A percentile compares a stretch with the other conserved stretches of the same genome.
Evolutionary conservation across 371 early-diverging fungal species (phyloP).

Genomic region (Apophysomyces ossiformis): DNA sequence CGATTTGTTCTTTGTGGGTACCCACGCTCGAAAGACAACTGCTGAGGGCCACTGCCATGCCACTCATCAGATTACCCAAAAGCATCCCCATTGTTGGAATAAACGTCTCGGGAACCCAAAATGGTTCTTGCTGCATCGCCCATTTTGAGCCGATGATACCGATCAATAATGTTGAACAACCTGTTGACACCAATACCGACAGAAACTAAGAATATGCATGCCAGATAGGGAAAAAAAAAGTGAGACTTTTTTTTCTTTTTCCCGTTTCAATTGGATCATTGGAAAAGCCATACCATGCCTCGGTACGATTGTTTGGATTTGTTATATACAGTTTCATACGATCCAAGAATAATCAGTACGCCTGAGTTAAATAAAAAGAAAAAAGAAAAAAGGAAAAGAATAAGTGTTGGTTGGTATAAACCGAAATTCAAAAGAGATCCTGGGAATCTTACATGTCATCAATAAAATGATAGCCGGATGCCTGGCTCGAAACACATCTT

Average conservation of each 20-base stretch:
- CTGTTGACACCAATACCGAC: constrained; percentile 54
- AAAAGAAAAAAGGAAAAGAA: neutral
- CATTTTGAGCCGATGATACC: constrained; percentile 67
- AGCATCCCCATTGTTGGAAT: constrained; percentile 91
- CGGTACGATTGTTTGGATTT: constrained; percentile 56
- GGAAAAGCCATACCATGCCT: constrained; percentile 51
- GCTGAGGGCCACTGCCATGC: constrained; percentile 78
- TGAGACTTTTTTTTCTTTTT: too few species aligned
- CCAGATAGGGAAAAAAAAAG: neutral
- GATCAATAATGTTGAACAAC: constrained; percentile 52
- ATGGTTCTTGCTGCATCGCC: constrained; percentile 78
- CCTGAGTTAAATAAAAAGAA: constrained; percentile 22
- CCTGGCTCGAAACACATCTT: constrained; percentile 66
- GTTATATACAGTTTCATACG: constrained; percentile 66
- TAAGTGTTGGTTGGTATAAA: neutral
- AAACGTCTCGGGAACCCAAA: constrained; percentile 78
- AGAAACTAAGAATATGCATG: constrained; percentile 41
- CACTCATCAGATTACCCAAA: constrained; percentile 84
- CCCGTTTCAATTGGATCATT: too few species aligned
- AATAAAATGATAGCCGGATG: constrained; percentile 57
- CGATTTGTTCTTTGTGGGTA: constrained; percentile 71
- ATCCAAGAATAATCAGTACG: constrained; percentile 51
- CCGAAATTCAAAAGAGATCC: neutral
- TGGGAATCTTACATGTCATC: constrained; percentile 57
- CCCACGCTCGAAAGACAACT: constrained; percentile 58